phyloP scores from a whole-genome alignment of 176 grass and related monocot species.

The Dactylis glomerata region DNA sequence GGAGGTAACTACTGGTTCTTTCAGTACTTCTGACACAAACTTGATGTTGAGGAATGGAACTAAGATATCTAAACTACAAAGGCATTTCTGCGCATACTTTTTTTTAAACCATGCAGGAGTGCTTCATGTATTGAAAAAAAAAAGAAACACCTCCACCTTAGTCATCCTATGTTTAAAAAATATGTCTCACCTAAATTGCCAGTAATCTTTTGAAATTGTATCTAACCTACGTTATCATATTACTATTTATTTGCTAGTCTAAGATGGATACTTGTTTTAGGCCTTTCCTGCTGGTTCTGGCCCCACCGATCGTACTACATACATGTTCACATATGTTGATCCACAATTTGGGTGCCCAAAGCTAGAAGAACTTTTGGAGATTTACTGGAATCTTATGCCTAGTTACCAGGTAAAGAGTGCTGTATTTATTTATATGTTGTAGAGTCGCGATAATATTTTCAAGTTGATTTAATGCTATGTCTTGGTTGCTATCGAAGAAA shows the following conservation, averaged over 20 bases:
- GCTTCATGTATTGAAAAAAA: too few species aligned
- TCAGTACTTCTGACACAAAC: conserved; percentile 3
- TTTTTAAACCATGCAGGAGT: too few species aligned
- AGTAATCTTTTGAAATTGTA: background rate
- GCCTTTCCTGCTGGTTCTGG: conserved; percentile 93
- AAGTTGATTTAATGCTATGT: background rate
- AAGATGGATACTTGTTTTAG: conserved; percentile 41
- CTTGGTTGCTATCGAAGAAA: background rate
- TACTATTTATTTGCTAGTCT: background rate
- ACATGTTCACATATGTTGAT: conserved; percentile 98
- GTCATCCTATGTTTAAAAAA: background rate
- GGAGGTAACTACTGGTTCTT: conserved; percentile 60
- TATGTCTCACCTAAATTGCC: background rate
- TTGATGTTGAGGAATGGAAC: background rate
- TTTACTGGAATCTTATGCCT: conserved; percentile 89
- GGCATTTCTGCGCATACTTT: background rate
- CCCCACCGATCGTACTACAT: conserved; percentile 77
- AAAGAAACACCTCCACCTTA: background rate
- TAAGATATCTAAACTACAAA: conserved; percentile 8
- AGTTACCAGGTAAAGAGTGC: conserved; percentile 61
- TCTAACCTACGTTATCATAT: background rate
- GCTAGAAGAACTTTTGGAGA: conserved; percentile 87
- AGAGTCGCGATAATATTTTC: background rate
- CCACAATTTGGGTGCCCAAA: conserved; percentile 59
- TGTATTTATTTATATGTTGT: background rate